phyloP scores from a whole-genome alignment of 495 filamentous ascomycete genomes.

The Trichoderma gamsii region DNA sequence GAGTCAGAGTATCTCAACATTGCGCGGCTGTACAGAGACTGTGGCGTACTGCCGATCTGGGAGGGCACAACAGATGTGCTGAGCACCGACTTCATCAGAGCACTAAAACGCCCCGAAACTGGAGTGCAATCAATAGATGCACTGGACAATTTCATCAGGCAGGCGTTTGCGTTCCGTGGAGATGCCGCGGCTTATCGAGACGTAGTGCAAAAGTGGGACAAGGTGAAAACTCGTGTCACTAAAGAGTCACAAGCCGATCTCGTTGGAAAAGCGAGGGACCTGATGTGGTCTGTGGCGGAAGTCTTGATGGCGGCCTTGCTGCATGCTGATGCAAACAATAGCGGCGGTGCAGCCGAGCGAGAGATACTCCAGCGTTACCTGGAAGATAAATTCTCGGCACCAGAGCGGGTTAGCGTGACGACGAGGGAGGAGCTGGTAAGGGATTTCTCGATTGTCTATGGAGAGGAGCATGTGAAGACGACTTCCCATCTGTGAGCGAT shows the following conservation, averaged over 20 bases:
- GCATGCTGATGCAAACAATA: not conserved
- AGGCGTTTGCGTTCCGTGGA: not conserved
- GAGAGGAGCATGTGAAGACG: not conserved
- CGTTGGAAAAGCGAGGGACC: not conserved
- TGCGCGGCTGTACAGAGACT: slow-evolving; percentile 58
- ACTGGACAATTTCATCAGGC: not conserved
- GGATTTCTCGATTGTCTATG: not conserved
- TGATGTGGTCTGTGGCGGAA: not conserved
- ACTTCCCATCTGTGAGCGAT: not conserved
- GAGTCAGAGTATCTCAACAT: slow-evolving; percentile 58
- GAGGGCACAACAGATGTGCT: slow-evolving; percentile 72
- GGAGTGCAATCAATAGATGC: not conserved
- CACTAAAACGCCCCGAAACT: slow-evolving; percentile 34
- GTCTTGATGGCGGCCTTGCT: not conserved
- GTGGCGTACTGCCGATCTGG: slow-evolving; percentile 62
- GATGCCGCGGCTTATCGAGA: not conserved
- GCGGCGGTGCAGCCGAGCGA: not conserved
- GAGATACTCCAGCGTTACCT: not conserved
- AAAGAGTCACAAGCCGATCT: slow-evolving; percentile 2
- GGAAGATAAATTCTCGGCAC: not conserved
- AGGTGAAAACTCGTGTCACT: not conserved
- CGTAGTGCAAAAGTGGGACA: not conserved
- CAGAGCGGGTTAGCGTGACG: not conserved
- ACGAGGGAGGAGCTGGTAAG: not conserved
- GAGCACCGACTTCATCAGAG: slow-evolving; percentile 53